Evolutionary conservation across 1,139 yeast genomes (phyloP), one percentile per base, ranked within the genome.

Genomic region (Sugiyamaella sp.): DNA sequence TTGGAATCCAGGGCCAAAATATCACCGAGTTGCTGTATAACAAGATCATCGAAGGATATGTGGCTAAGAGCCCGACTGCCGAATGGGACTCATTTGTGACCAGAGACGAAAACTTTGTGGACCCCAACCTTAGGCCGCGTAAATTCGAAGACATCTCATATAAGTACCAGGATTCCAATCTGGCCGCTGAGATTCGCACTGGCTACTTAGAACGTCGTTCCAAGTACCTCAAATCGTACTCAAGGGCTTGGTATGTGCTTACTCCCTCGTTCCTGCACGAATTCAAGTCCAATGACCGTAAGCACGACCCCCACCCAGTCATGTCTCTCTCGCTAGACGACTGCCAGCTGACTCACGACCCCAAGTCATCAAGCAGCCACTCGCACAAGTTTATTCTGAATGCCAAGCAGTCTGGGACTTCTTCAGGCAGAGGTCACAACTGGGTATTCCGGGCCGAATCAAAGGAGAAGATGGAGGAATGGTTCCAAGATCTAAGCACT

Each of bases 381-480:
- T 81, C 82, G 40, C 87, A 85, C 73, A 90, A 89, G 71, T 93
- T 93, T 71, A 87, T 89, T 19, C 76, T 93, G 57, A 80, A 80
- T 58, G 86, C 95, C 21, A 87, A 85, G 62, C 84, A 86, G 61
- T 81, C 81, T 60, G 71, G 68, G 20, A 56, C 60, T 38, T 51
- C 54, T 5, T 65, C 80, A 39, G 69, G 86, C 61, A 80, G 89
- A 65, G 88, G 89, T 50, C 97, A 91, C 72, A 90, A 89, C 65
- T 90, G 95, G 89, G 96, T 90, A 9, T 91, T 93, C 74, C 79
- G 96, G 63, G 85, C 95, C 21, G 91, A 87, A 65, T 80, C 86
- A 45, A 86, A 86, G 65, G 85, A 83, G 46, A 74, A 80, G 47
- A 86, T 90, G 91, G 82, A 86, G 65, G 80, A 78, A 24, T 93